These are phyloP conservation scores for Hypoxylon sp. DNA, from an alignment of 2,329 filamentous ascomycete genomes.

Conservation along the genomic window DNA sequence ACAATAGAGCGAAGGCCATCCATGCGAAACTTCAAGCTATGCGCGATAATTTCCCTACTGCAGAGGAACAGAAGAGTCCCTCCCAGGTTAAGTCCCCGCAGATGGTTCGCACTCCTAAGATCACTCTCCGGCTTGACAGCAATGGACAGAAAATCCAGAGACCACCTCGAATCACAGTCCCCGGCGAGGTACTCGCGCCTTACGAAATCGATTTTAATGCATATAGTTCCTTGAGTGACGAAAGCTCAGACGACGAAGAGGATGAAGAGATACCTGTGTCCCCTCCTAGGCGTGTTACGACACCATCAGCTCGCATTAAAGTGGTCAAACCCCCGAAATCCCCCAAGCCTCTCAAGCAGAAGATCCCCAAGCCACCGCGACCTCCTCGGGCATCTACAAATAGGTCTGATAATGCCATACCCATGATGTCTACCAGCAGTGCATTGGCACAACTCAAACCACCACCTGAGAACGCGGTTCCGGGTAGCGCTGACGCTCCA, in stretches of 20 bases:
- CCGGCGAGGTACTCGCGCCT: conserved; percentile 75
- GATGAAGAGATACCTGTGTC: conserved; percentile 58
- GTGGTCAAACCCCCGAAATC: conserved; percentile 63
- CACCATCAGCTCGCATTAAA: conserved; percentile 65
- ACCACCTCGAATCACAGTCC: conserved; percentile 73
- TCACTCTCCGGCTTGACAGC: conserved; percentile 61
- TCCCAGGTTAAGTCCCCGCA: conserved; percentile 69
- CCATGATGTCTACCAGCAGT: conserved; percentile 59
- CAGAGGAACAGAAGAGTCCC: conserved; percentile 67
- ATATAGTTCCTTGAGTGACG: conserved; percentile 68
- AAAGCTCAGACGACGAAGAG: conserved; percentile 60
- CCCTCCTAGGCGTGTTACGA: conserved; percentile 56
- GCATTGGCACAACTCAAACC: conserved; percentile 65
- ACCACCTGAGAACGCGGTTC: conserved; percentile 71
- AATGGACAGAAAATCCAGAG: conserved; percentile 64
- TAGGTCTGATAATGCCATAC: conserved; percentile 59
- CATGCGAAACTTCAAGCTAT: conserved; percentile 71
- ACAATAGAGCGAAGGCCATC: conserved; percentile 71
- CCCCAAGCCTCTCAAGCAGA: conserved; percentile 63
- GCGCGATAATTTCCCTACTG: conserved; percentile 71
- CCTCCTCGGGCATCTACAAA: conserved; percentile 49
- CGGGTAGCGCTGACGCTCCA: conserved; percentile 72
- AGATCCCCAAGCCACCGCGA: conserved; percentile 54
- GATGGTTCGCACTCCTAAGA: conserved; percentile 63
- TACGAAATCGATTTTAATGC: conserved; percentile 75